Evolutionary conservation across 23 red algal genomes (phyloP), one percentile per base, ranked within the genome.

Genomic region (Cyanidiococcus yangmingshanensis): DNA sequence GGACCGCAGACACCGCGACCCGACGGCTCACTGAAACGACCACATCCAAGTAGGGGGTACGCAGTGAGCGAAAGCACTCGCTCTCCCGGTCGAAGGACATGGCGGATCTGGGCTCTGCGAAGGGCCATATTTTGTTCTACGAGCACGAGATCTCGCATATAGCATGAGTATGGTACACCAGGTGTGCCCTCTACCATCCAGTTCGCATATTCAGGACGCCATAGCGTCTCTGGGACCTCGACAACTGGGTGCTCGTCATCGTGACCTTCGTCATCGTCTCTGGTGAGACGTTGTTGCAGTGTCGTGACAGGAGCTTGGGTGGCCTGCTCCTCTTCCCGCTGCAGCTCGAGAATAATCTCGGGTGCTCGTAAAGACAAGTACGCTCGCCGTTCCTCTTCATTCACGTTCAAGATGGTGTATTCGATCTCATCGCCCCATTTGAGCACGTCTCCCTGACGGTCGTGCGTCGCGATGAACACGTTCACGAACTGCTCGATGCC

Each of bases 131-230:
- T 98, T 40, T 83, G 57, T 67, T 98, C 94, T 35, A 98, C 94
- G 37, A 91, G 79, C 38, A 76, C 76, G 2, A 98, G 50, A 67
- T 98, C 94, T 18, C 82, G 82, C 39, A 83, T 86, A 58, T 87
- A 91, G 1, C 84, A 90, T 50, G 87, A 80, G 80, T 98, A 98
- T 3, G 94, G 94, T 0, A 86, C 71, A 31, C 94, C 94, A 17
- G 94, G 94, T 2, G 94, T 98, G 24, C 94, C 94, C 50, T 98
- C 94, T 39, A 98, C 87, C 94, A 98, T 98, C 94, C 94, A 98
- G 38, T 77, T 86, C 0, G 94, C 94, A 59, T 98, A 98, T 76
- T 98, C 94, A 0, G 94, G 94, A 39, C 94, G 83, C 94, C 94
- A 98, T 17, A 98, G 78, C 24, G 40, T 57, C 75, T 77, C 40